Conservation (phyloP, 441 rosid species). For the Gossypium aridum region DNA sequence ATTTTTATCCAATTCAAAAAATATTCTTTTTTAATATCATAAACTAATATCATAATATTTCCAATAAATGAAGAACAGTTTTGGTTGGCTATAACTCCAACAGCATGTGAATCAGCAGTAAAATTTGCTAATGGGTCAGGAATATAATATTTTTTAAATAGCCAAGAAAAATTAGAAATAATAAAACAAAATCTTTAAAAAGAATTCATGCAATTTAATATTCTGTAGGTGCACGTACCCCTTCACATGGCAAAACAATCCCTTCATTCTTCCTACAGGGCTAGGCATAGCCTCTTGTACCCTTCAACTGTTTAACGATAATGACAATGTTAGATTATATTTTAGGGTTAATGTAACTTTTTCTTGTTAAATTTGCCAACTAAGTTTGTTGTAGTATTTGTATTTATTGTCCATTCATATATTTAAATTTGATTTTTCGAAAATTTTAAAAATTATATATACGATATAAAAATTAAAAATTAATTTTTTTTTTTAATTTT, state of each 20-base stretch:
- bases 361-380: no score
- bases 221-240: constrained; percentile 20
- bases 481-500: no score
- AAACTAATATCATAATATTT: not conserved
- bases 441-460: no score
- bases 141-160: not conserved
- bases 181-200: constrained; percentile 3
- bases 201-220: constrained; percentile 16
- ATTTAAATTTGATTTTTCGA: no score
- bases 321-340: not conserved
- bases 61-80: not conserved
- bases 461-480: no score
- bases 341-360: not conserved
- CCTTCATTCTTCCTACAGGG: constrained; percentile 18
- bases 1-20: not conserved
- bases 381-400: no score
- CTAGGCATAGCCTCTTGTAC: constrained; percentile 11
- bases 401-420: no score
- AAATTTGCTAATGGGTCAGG: not conserved
- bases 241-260: constrained; percentile 36
- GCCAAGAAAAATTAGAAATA: not conserved
- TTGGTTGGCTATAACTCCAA: not conserved
- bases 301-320: constrained; percentile 16
- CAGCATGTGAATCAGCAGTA: constrained; percentile 17
- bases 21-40: not conserved